Percentiles rank a stretch among this genome's conserved stretches.
phyloP scores from a whole-genome alignment of 2,329 filamentous ascomycete genomes.

The Neonectria ditissima region DNA sequence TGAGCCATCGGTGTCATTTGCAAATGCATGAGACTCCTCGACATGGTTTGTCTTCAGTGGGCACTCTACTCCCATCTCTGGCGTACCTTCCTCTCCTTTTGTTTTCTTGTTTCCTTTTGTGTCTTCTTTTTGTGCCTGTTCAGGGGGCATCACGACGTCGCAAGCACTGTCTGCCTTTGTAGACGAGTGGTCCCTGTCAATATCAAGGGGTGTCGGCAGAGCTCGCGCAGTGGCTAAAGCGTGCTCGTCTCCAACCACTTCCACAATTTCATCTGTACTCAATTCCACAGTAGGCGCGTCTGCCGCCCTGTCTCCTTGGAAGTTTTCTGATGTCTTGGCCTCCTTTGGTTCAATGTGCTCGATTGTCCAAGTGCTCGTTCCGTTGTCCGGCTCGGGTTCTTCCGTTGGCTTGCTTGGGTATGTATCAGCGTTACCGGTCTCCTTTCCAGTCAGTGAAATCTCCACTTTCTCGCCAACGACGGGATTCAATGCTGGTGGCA shows the following conservation, averaged over 20 bases:
- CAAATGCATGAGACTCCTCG: constrained; percentile 13
- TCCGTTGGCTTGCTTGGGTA: not conserved
- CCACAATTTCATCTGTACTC: not conserved
- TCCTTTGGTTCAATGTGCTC: not conserved
- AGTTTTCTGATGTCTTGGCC: not conserved
- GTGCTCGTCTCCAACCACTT: constrained; percentile 9
- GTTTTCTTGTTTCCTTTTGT: not conserved
- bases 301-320: not conserved
- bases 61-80: not conserved
- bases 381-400: not conserved
- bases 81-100: not conserved
- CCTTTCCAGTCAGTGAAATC: constrained; percentile 1
- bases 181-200: constrained; percentile 15
- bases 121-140: constrained; percentile 1
- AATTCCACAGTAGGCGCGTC: not conserved
- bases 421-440: constrained; percentile 13
- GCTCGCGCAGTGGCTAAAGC: not conserved
- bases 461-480: constrained; percentile 15
- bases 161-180: constrained; percentile 21
- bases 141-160: constrained; percentile 23
- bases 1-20: constrained; percentile 18
- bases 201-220: not conserved
- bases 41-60: not conserved
- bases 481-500: constrained; percentile 19
- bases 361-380: not conserved